A percentile compares a stretch with the other conserved stretches of the same genome.
Conservation (phyloP, 2,329 filamentous ascomycete genomes). For the Aureobasidium sp. region DNA sequence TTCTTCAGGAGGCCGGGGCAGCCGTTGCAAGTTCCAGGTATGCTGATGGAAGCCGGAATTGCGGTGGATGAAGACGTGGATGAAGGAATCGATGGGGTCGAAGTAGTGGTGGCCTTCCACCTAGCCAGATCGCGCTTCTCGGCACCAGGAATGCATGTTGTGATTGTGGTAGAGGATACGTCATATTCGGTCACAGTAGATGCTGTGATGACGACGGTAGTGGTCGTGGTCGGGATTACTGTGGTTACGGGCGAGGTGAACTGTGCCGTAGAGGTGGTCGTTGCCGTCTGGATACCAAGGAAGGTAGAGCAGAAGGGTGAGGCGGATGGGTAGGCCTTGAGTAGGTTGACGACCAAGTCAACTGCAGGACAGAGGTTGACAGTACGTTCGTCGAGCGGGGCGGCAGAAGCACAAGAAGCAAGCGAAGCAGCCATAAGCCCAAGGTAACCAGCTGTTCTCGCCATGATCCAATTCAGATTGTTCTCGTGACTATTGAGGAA, state of each 20-base stretch:
- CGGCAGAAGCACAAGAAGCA: neutral
- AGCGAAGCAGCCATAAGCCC: slow-evolving; percentile 23
- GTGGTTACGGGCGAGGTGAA: slow-evolving; percentile 5
- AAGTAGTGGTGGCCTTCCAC: slow-evolving; percentile 10
- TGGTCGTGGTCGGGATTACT: neutral
- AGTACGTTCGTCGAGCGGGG: neutral
- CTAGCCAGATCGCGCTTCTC: slow-evolving; percentile 1
- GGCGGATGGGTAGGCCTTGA: neutral
- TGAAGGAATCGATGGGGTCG: neutral
- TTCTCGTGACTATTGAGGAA: neutral
- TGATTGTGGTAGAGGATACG: neutral
- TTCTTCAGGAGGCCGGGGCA: neutral
- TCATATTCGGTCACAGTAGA: neutral
- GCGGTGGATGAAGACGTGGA: slow-evolving; percentile 11
- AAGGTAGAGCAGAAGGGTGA: slow-evolving; percentile 14
- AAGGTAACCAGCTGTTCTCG: slow-evolving; percentile 14
- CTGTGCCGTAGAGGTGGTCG: slow-evolving; percentile 4
- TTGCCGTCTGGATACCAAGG: slow-evolving; percentile 7
- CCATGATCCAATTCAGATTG: neutral
- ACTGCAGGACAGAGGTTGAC: neutral
- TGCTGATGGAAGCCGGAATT: neutral
- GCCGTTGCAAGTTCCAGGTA: neutral
- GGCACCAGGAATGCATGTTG: neutral
- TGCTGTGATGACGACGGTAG: neutral
- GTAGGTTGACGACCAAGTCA: neutral